phyloP scores from a whole-genome alignment of 768 basidiomycete species.

The Baorangia bicolor region DNA sequence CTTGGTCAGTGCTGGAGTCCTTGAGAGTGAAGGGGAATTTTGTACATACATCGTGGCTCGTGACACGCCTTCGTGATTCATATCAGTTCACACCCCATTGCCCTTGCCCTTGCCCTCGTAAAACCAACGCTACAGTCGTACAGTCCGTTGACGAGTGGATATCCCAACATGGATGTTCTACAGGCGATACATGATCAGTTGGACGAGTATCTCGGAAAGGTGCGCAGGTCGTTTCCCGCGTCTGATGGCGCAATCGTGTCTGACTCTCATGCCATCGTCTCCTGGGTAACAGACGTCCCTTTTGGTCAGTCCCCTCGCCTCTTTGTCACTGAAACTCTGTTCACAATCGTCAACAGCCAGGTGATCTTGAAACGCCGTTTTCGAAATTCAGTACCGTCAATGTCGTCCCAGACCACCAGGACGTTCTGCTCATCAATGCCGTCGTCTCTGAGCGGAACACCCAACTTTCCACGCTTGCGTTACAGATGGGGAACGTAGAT shows the following conservation, averaged over 20 bases:
- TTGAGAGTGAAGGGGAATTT: neutral
- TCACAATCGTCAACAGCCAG: constrained; percentile 3
- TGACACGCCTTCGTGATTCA: constrained; percentile 6
- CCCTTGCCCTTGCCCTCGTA: constrained; percentile 1
- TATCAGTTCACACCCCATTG: neutral
- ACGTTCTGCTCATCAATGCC: constrained; percentile 16
- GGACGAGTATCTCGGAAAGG: constrained; percentile 23
- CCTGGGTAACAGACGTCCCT: constrained; percentile 12
- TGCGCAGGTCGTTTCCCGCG: constrained; percentile 9
- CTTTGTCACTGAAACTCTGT: neutral
- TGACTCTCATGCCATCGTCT: constrained; percentile 27
- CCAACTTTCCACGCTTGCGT: constrained; percentile 20
- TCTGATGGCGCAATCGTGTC: constrained; percentile 35
- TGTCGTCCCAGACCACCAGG: constrained; percentile 11
- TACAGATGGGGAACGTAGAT: constrained; percentile 20
- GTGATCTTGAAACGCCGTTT: constrained; percentile 20
- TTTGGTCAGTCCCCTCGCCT: constrained; percentile 16
- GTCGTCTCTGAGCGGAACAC: constrained; percentile 19
- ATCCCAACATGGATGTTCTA: constrained; percentile 15
- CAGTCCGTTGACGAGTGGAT: neutral
- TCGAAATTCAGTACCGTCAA: constrained; percentile 8
- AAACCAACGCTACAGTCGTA: neutral
- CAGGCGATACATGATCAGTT: constrained; percentile 15
- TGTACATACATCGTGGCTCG: constrained; percentile 4
- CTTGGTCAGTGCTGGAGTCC: neutral